phyloP scores from a whole-genome alignment of 192 early-diverging fungal species.

The Coemansia sp. region DNA sequence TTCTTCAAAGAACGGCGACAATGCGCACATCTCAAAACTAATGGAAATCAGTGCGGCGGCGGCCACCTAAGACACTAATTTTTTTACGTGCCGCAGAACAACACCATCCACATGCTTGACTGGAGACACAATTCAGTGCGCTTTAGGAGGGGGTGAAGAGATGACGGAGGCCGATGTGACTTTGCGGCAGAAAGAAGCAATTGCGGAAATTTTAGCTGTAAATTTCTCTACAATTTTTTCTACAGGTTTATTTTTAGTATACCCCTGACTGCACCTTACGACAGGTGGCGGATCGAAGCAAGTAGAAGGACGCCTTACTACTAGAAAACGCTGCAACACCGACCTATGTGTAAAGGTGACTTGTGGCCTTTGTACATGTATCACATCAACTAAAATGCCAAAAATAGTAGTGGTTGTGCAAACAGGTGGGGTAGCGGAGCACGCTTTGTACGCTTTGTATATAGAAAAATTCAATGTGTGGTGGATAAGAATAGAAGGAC shows the following conservation, averaged over 20 bases:
- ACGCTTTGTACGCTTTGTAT: not conserved
- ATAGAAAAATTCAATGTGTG: not conserved
- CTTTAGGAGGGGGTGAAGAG: not conserved
- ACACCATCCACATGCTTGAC: not conserved
- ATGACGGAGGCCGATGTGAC: not conserved
- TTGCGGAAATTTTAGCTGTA: not conserved
- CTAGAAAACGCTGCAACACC: not conserved
- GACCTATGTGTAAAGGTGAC: not conserved
- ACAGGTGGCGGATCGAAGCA: not conserved
- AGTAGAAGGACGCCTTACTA: not conserved
- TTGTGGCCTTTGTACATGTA: conserved; percentile 2
- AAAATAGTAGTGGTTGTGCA: conserved; percentile 4
- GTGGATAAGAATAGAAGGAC: conserved; percentile 9
- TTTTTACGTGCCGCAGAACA: not conserved
- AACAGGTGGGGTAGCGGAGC: not conserved
- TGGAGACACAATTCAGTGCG: not conserved
- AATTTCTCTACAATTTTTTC: not conserved
- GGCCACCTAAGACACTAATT: conserved; percentile 1
- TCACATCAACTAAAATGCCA: not conserved
- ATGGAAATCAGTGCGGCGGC: not conserved
- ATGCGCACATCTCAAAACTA: not conserved
- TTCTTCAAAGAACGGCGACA: not conserved
- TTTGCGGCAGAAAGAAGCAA: not conserved
- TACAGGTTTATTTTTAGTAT: not conserved
- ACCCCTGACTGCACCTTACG: not conserved